These are phyloP conservation scores for Fusarium nanum DNA, from an alignment of 2,329 filamentous ascomycete genomes.

Conservation along the genomic window DNA sequence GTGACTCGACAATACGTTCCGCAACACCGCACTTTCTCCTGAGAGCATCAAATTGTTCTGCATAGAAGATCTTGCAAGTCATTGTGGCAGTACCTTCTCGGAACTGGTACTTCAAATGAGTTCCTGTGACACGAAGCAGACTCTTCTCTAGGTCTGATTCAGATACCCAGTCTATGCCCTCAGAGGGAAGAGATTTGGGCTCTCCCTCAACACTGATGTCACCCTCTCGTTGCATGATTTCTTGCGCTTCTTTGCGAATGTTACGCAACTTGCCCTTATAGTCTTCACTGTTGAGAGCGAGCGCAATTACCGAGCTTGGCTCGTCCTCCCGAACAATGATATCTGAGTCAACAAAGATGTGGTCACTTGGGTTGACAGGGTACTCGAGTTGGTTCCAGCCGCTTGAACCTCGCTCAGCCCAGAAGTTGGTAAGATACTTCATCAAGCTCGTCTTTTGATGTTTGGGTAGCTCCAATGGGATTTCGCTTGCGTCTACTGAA, in stretches of 20 bases:
- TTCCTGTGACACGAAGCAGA: constrained; percentile 84
- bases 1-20: constrained; percentile 92
- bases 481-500: constrained; percentile 70
- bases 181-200: constrained; percentile 50
- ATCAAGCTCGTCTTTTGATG: constrained; percentile 94
- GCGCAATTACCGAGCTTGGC: constrained; percentile 93
- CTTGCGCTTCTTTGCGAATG: constrained; percentile 67
- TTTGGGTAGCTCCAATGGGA: constrained; percentile 82
- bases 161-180: constrained; percentile 57
- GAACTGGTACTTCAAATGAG: constrained; percentile 96
- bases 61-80: constrained; percentile 98
- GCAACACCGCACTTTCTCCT: constrained; percentile 92
- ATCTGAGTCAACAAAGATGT: constrained; percentile 96
- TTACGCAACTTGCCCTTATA: constrained; percentile 83
- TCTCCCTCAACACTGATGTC: constrained; percentile 49
- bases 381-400: constrained; percentile 95
- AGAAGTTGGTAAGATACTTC: constrained; percentile 97
- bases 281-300: constrained; percentile 88
- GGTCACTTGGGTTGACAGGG: constrained; percentile 86
- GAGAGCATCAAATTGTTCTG: constrained; percentile 96
- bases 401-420: constrained; percentile 96
- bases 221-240: constrained; percentile 54
- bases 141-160: constrained; percentile 87
- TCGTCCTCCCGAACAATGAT: constrained; percentile 98
- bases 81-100: constrained; percentile 93